phyloP scores from a whole-genome alignment of 140 eudicot species.

The Ambrosia hybrid region DNA sequence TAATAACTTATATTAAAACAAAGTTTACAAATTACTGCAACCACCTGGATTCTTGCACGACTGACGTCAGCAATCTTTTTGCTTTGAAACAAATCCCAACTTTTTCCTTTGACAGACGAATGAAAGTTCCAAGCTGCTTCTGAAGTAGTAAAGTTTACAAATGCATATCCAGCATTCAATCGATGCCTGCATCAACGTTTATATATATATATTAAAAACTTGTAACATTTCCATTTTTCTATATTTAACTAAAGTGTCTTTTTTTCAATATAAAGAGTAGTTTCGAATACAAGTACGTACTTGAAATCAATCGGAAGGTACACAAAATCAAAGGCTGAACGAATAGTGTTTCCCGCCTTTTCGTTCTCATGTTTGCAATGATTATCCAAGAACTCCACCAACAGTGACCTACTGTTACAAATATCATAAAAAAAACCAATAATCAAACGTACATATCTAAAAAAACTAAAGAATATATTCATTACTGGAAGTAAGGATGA shows the following conservation, averaged over 20 bases:
- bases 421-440: too few relatives aligned
- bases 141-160: constrained; percentile 32
- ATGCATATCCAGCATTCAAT: constrained; percentile 37
- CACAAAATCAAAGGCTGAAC: constrained; percentile 29
- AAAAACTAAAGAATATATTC: too few relatives aligned
- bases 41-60: constrained; percentile 36
- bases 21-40: too few relatives aligned
- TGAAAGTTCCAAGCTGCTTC: constrained; percentile 38
- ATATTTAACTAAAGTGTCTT: too few relatives aligned
- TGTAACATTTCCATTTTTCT: too few relatives aligned
- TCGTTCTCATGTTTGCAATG: constrained; percentile 28
- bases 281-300: neutral
- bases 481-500: neutral
- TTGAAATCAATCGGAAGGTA: constrained; percentile 39
- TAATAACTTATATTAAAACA: too few relatives aligned
- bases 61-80: constrained; percentile 34
- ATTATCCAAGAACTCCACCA: constrained; percentile 28
- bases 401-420: constrained; percentile 24
- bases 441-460: neutral
- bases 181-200: constrained; percentile 16
- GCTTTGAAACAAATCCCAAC: constrained; percentile 25
- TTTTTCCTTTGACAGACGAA: constrained; percentile 16
- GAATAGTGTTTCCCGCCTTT: neutral
- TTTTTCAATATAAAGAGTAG: too few relatives aligned
- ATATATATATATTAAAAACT: neutral